Evolutionary conservation across 352 stramenopile species (phyloP), one percentile per base, ranked within the genome.

Genomic region (Pythium grandisporangium): DNA sequence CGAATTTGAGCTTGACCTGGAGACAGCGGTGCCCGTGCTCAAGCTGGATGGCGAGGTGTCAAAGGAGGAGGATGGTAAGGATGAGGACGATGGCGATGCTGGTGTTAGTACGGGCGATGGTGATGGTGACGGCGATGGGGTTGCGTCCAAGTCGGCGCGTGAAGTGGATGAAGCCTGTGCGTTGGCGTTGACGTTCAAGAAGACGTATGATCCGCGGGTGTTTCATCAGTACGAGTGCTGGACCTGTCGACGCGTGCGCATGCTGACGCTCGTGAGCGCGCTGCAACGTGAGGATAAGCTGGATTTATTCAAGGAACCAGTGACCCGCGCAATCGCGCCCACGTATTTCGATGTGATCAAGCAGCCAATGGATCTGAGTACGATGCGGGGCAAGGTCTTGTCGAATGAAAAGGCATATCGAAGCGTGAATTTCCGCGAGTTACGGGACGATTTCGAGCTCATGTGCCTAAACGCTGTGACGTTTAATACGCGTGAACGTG

Each of bases 401-500:
- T 53, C 63, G 6, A 72, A 74, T 11, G 53, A 71, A 17, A n/a
- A n/a, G n/a, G n/a, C n/a, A n/a, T 89, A 96, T 54, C 75, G 77
- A 36, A 51, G 63, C 13, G 63, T 78, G 1, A 81, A 84, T 21
- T 91, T 90, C 36, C 66, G 70, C 11, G 65, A 66, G 36, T 82
- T 97, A 47, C 74, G 84, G 10, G 74, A 95, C 42, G 84, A 97
- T 47, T 97, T 97, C 48, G 95, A 98, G 59, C 63, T 98, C 6
- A 93, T 98, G 62, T 96, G 91, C 19, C 54, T 96, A 16, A 98
- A 98, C 52, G 93, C 93, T 0, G 70, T 98, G 6, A 96, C 88
- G 22, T 98, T 98, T 59, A 98, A 98, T 59, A 81, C 72, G 1
- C 79, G 87, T 25, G 81, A 92, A 36, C 75, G 75, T 6, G 74